phyloP scores from a whole-genome alignment of 2,329 filamentous ascomycete genomes.

The Penicillium sp. region DNA sequence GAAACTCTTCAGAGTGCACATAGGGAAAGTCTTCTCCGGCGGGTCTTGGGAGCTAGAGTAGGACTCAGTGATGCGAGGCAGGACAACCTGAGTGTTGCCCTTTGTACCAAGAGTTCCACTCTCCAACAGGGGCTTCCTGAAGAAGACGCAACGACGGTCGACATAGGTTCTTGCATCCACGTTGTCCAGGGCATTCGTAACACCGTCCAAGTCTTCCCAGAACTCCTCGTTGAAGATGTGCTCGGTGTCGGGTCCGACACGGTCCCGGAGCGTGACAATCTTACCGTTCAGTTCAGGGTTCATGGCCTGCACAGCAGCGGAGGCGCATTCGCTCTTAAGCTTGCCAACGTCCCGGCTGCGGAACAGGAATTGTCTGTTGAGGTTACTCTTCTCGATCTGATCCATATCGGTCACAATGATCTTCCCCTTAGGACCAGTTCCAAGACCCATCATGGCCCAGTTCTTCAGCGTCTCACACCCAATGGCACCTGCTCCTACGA shows the following conservation, averaged over 20 bases:
- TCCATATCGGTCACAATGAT: conserved; percentile 96
- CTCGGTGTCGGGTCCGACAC: conserved; percentile 85
- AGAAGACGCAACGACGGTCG: conserved; percentile 92
- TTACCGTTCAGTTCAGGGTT: conserved; percentile 85
- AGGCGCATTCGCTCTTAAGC: conserved; percentile 92
- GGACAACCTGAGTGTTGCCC: conserved; percentile 92
- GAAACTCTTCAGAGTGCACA: conserved; percentile 96
- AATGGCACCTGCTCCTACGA: conserved; percentile 92
- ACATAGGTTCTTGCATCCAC: conserved; percentile 95
- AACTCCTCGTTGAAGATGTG: conserved; percentile 89
- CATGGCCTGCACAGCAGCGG: conserved; percentile 83
- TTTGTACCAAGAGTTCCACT: conserved; percentile 98
- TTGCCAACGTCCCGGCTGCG: conserved; percentile 84
- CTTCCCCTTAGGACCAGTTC: conserved; percentile 74
- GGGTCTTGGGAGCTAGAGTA: conserved; percentile 97
- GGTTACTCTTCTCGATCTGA: conserved; percentile 95
- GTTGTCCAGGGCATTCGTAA: conserved; percentile 95
- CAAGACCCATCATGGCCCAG: conserved; percentile 97
- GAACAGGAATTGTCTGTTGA: conserved; percentile 98
- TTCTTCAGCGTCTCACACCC: conserved; percentile 99
- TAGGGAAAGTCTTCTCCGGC: conserved; percentile 95
- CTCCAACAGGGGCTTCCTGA: conserved; percentile 91
- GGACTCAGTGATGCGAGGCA: conserved; percentile 85
- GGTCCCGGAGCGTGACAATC: conserved; percentile 76
- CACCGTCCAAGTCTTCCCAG: conserved; percentile 76